A percentile compares a stretch with the other conserved stretches of the same genome.
phyloP scores from a whole-genome alignment of 2,329 filamentous ascomycete genomes.

The Aspergillus puulaauensis region DNA sequence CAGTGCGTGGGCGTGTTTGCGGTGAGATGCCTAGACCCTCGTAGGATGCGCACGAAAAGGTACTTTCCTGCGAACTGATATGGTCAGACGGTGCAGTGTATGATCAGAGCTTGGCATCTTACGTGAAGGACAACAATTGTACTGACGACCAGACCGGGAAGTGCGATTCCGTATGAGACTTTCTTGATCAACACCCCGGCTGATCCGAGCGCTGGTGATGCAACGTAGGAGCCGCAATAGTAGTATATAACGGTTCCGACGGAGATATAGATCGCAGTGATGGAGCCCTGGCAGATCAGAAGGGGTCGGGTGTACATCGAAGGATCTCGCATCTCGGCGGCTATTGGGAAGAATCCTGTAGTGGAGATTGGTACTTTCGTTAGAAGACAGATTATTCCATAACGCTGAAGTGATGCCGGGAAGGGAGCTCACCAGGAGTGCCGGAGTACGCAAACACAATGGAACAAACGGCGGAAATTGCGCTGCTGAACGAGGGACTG shows the following conservation, averaged over 20 bases:
- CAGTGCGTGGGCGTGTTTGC: conserved; percentile 6
- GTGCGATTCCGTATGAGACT: conserved; percentile 43
- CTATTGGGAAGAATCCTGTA: conserved; percentile 23
- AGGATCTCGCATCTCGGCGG: conserved; percentile 41
- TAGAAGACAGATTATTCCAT: no score
- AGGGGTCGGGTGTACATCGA: conserved; percentile 33
- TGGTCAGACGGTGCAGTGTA: no score
- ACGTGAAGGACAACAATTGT: conserved; percentile 23
- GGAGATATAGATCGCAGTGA: conserved; percentile 36
- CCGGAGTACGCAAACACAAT: conserved; percentile 30
- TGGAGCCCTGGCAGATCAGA: conserved; percentile 32
- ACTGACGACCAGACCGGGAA: conserved; percentile 33
- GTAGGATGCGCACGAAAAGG: conserved; percentile 22
- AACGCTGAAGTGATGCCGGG: no score
- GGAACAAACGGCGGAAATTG: conserved; percentile 28
- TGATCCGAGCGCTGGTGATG: conserved; percentile 49
- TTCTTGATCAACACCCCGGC: conserved; percentile 46
- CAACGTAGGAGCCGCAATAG: conserved; percentile 48
- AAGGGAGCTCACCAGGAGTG: conserved; percentile 31
- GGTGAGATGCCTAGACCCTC: conserved; percentile 20
- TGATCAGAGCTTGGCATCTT: neutral
- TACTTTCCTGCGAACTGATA: conserved; percentile 21
- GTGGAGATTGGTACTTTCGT: no score
- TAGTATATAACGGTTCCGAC: conserved; percentile 47
- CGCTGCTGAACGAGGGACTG: conserved; percentile 24